phyloP scores from a whole-genome alignment of 257 asterid genomes.

The Datura wrightii region DNA sequence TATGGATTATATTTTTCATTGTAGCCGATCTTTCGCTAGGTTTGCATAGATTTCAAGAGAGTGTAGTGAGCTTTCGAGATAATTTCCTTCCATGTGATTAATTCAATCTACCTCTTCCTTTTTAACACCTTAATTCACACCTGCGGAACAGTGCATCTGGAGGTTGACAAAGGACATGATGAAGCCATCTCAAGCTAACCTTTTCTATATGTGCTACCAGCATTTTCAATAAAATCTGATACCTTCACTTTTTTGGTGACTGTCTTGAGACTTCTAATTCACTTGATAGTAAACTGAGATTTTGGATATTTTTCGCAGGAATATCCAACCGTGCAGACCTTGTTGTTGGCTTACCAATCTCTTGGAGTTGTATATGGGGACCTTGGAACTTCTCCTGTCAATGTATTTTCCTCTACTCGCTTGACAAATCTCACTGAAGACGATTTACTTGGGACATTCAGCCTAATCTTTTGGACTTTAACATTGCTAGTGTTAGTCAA shows the following conservation, averaged over 20 bases:
- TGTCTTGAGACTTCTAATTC: background rate
- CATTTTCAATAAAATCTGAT: background rate
- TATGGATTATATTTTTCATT: background rate
- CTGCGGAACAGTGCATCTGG: background rate
- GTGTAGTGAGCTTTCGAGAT: background rate
- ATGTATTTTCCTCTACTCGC: slow-evolving; percentile 66
- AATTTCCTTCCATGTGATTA: background rate
- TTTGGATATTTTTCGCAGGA: slow-evolving; percentile 39
- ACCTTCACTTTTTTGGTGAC: background rate
- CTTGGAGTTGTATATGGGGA: slow-evolving; percentile 80
- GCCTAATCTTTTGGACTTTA: slow-evolving; percentile 80
- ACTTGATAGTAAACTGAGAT: background rate
- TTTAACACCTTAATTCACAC: background rate
- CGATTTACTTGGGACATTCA: slow-evolving; percentile 67
- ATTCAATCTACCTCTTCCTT: background rate
- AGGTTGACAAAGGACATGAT: too few relatives aligned
- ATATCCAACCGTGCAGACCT: slow-evolving; percentile 53
- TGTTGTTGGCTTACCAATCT: slow-evolving; percentile 69
- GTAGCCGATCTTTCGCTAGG: background rate
- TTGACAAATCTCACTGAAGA: slow-evolving; percentile 57
- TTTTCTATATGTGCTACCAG: background rate
- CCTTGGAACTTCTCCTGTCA: slow-evolving; percentile 78
- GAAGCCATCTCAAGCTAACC: too few relatives aligned
- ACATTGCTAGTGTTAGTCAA: slow-evolving; percentile 62
- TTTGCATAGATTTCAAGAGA: background rate